These are phyloP conservation scores for Fusarium camptoceras DNA, from an alignment of 2,329 filamentous ascomycete genomes.

Conservation along the genomic window DNA sequence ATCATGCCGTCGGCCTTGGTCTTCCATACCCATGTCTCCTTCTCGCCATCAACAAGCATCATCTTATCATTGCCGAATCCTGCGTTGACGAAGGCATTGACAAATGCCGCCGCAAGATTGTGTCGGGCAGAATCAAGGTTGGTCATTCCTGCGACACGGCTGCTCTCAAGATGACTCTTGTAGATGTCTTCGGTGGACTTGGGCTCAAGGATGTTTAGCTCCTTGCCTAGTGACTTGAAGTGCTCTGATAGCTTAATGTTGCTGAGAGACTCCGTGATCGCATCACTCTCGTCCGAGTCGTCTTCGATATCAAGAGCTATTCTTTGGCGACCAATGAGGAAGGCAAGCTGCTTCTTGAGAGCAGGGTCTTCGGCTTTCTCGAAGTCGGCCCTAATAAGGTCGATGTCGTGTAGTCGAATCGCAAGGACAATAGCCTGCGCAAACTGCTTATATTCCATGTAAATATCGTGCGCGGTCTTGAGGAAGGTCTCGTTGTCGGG, in stretches of 20 bases:
- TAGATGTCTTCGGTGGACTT: conserved; percentile 99
- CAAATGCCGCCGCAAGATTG: conserved; percentile 94
- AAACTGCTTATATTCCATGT: conserved; percentile 91
- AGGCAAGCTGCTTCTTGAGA: conserved; percentile 92
- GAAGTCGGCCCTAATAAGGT: conserved; percentile 85
- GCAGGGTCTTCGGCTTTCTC: conserved; percentile 82
- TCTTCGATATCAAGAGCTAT: conserved; percentile 81
- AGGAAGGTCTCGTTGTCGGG: conserved; percentile 98
- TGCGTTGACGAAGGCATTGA: conserved; percentile 97
- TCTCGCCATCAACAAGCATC: conserved; percentile 91
- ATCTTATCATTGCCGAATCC: conserved; percentile 97
- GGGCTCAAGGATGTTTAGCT: conserved; percentile 95
- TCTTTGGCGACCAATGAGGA: conserved; percentile 90
- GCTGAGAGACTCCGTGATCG: conserved; percentile 84
- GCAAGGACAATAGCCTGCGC: conserved; percentile 94
- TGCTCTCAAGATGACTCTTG: conserved; percentile 98
- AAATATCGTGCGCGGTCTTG: conserved; percentile 91
- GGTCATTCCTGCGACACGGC: conserved; percentile 89
- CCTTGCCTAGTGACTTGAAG: conserved; percentile 93
- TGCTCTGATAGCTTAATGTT: conserved; percentile 90
- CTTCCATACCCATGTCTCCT: conserved; percentile 98
- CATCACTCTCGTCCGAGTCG: conserved; percentile 75
- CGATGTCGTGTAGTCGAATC: conserved; percentile 89
- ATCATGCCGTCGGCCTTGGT: conserved; percentile 98
- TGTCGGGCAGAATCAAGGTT: conserved; percentile 96